Evolutionary conservation across 2,329 filamentous ascomycete genomes (phyloP), one percentile per base, ranked within the genome.

Genomic region (Lizonia empirigonia): DNA sequence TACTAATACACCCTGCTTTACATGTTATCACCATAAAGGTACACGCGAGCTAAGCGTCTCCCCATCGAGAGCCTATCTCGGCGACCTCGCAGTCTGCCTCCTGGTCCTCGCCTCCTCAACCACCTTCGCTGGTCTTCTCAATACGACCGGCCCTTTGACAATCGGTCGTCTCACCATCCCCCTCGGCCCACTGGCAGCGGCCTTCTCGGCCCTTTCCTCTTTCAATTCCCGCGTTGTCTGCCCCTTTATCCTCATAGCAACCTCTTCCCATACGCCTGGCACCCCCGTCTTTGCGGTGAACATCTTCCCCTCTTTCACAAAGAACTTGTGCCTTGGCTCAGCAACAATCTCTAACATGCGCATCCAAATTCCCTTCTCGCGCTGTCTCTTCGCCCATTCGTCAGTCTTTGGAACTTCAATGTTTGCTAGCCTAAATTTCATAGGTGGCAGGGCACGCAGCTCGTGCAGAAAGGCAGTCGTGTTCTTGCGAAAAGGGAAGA

Each of bases 251-350:
- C 57, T 48, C 49, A 44, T 56, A 0, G 68, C 67, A 0, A 73
- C 63, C 37, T 67, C 62, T 46, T 71, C 69, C 70, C 70, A 73
- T 8, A 73, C 67, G 0, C 70, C 70, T 8, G 69, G 68, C 4
- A 69, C 68, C 5, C 65, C 60, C 12, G 64, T 69, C 51, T 62
- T 67, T 36, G 64, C 58, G 9, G 65, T 71, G 42, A 65, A 71
- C 23, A 55, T 35, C 22, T 58, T 56, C 1, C 70, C 69, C 20
- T 71, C 68, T 38, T 69, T 71, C 2, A 73, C 68, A 41, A 71
- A 71, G 37, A 73, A 73, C 40, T 70, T 73, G 35, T 55, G 68
- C 4, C 70, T 37, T 1, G 65, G 67, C 42, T 73, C 70, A 4
- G 57, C 63, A 10, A 70, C 10, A 1, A 72, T 53, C 12, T 67